Base-by-base conservation (phyloP, 2,329 filamentous ascomycete species). In the Cadophora sp. region DNA sequence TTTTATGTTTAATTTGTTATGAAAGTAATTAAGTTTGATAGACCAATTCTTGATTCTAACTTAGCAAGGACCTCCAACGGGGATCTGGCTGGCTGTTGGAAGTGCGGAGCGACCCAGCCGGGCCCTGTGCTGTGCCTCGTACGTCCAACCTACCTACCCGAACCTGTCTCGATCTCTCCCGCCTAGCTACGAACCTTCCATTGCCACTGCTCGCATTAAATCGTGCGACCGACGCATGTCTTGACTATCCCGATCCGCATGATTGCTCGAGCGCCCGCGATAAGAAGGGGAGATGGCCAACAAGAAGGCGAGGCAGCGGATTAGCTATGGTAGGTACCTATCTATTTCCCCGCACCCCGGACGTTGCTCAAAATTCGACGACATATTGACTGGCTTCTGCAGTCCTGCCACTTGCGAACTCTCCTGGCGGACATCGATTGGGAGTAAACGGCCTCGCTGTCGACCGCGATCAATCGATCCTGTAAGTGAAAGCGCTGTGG, bases 381-480 rank as follows among this genome's bases (percentile, higher is more conserved):
- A 22, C 7, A 48, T 22, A 48, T 69, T 65, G 72, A 69, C 69
- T 69, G 51, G 60, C 29, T 55, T 69, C 24, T 65, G 58, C 76
- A 91, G 90, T 93, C 80, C 86, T 93, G 73, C 90, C 91, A 76
- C 87, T 92, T 75, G 88, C 89, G 70, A 90, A 91, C 80, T 89
- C 88, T 68, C 86, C 89, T 22, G 93, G 93, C 73, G 95, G 95
- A 67, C 96, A 99, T 83, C 87, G 94, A 75, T 89, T 98, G 66
- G 96, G 96, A 72, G 93, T 99, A 75, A 97, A 98, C 84, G 94
- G 95, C 71, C 88, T 99, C 69, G 93, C 93, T 63, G 90, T 97
- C 72, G 96, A 98, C 81, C 84, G 86, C 70, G 86, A 91, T 73
- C 92, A 92, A 79, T 92, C 91, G 66, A 94, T 97, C 70, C 86